phyloP scores from a whole-genome alignment of 169 alveolate species.

The Eimeria zaria region DNA sequence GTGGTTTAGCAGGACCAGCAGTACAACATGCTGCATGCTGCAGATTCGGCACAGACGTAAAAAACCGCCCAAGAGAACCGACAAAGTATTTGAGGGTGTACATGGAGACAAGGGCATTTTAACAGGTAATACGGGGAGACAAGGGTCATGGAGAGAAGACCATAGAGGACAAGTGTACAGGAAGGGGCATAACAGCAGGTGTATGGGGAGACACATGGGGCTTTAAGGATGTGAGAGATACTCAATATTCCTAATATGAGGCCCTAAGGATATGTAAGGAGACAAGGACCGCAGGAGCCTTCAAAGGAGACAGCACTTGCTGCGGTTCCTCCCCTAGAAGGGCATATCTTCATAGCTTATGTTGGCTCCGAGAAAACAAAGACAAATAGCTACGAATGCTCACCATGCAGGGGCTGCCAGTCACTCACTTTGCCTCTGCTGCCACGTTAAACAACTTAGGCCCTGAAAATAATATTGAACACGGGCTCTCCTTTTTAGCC shows the following conservation, averaged over 20 bases:
- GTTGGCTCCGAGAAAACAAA: constrained; percentile 23
- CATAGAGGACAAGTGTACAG: too few relatives aligned
- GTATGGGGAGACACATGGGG: not conserved
- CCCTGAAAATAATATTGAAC: constrained; percentile 49
- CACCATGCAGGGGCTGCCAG: not conserved
- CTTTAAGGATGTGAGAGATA: too few relatives aligned
- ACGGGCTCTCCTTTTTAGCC: constrained; percentile 49
- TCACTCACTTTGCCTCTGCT: constrained; percentile 27
- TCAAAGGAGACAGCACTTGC: not conserved
- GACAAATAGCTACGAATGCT: not conserved
- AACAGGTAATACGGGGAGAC: not conserved
- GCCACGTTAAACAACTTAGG: constrained; percentile 67
- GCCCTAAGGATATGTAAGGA: too few relatives aligned
- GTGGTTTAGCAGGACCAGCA: not conserved
- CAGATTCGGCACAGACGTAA: constrained; percentile 44
- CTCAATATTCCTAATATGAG: too few relatives aligned
- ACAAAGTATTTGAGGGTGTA: constrained; percentile 21
- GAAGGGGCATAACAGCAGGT: not conserved
- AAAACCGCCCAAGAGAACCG: constrained; percentile 49
- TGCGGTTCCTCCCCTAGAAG: not conserved
- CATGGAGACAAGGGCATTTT: not conserved
- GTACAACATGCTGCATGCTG: constrained; percentile 12
- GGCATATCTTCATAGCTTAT: not conserved
- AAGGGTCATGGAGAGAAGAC: not conserved
- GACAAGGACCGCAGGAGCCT: constrained; percentile 1